Evolutionary conservation across 73 alveolate genomes (phyloP), one percentile per base, ranked within the genome.

Genomic region (Paramecium pentaurelia): DNA sequence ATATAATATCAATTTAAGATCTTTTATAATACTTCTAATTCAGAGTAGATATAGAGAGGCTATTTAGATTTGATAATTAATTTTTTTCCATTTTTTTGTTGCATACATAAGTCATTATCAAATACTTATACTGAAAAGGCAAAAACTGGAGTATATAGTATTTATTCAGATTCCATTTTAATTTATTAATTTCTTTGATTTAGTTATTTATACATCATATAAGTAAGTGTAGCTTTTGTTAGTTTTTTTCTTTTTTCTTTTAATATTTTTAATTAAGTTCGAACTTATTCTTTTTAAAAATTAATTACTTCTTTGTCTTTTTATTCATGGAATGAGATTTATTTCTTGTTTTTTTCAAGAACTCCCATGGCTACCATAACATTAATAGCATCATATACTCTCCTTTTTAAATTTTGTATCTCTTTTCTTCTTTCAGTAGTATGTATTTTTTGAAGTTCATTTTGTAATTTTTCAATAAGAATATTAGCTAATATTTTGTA

Each of bases 301-400:
- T 64, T 34, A 0, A 64, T 51, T n/a, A 28, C 28, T 25, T 34
- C 84, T 64, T 34, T 64, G 28, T 64, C 84, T 28, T 28, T 28
- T 64, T 64, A 64, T 54, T 54, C 70, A 64, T 34, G 84, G 28
- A 64, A 73, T 12, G 90, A 85, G 32, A 95, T 97, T 51, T 86
- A 45, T 83, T 97, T 95, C 27, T 94, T 95, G 14, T 92, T 92
- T 77, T 95, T 97, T 71, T 75, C 92, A 45, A 97, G 71, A 51
- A 97, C 96, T 27, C 96, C 97, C 25, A 96, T 93, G 1, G 99
- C 97, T 45, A 95, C 95, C 64, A 96, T 93, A 8, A 96, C 98
- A 85, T 96, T 96, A 8, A 96, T 94, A 27, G 99, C 97, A 80
- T 96, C 98, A 60, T 96, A 96, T 20, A 96, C 97, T 73, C 99